Conservation (phyloP, 352 stramenopile species). For the Globisporangium takayamanum region DNA sequence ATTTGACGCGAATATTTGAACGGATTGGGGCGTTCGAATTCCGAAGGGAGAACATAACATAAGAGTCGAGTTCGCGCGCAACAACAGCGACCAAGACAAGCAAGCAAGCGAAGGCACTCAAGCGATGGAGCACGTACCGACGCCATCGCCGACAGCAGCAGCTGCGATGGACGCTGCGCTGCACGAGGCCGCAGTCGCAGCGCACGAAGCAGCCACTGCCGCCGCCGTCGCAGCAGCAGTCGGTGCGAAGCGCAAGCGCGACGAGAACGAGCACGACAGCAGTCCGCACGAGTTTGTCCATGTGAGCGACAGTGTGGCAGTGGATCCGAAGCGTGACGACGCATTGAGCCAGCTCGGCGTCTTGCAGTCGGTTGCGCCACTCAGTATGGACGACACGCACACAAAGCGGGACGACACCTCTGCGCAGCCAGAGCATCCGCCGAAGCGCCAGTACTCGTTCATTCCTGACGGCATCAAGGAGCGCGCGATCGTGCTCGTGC, state of each 20-base stretch:
- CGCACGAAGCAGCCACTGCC: neutral
- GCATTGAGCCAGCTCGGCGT: constrained; percentile 8
- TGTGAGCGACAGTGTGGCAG: no score
- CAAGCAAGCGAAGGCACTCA: no score
- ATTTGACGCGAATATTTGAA: no score
- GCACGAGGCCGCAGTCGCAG: no score
- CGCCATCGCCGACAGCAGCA: neutral
- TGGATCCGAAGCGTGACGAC: neutral
- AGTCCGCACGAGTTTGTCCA: neutral
- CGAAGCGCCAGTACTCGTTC: constrained; percentile 9
- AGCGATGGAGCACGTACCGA: neutral
- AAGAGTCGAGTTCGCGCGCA: no score
- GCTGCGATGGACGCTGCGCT: neutral
- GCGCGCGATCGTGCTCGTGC: constrained; percentile 10
- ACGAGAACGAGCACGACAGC: neutral
- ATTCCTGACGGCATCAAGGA: constrained; percentile 9
- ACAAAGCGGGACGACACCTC: neutral
- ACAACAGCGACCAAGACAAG: no score
- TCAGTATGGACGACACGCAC: neutral
- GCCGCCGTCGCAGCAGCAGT: neutral
- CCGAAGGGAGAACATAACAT: no score
- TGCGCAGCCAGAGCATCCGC: neutral
- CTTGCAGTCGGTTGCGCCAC: neutral
- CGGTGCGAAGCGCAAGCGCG: constrained; percentile 3
- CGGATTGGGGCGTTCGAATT: no score